These are phyloP conservation scores for Astrephomene gubernaculifera DNA, from an alignment of 139 green algal species.

Conservation along the genomic window DNA sequence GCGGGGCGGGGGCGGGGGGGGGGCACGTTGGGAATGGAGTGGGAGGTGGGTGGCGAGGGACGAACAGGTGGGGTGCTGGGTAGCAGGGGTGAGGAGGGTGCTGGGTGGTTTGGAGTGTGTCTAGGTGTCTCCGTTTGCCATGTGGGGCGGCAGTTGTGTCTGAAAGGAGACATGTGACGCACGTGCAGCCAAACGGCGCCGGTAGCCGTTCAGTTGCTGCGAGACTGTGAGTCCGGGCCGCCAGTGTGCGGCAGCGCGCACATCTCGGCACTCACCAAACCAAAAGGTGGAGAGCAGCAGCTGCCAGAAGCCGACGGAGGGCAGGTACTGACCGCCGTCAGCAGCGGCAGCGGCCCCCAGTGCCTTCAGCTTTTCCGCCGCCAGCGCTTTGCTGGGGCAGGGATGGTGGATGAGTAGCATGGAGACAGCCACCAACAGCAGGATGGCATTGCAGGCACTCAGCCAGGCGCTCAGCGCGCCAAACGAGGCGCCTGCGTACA, in stretches of 20 bases:
- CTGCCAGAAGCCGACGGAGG: conserved; percentile 28
- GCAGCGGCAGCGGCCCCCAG: neutral
- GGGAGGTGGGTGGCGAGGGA: neutral
- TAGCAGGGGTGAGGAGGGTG: too few species aligned
- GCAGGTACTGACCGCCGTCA: neutral
- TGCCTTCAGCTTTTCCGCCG: neutral
- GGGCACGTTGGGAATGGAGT: neutral
- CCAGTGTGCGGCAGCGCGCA: neutral
- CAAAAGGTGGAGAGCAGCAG: conserved; percentile 7
- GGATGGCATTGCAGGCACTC: neutral
- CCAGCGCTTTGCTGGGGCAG: neutral
- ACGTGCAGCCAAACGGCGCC: neutral
- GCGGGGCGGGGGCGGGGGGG: neutral
- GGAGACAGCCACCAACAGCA: neutral
- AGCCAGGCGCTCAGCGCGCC: neutral
- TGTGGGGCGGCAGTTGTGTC: too few species aligned
- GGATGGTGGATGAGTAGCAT: conserved; percentile 27
- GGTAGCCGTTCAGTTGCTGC: neutral
- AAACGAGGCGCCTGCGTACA: neutral
- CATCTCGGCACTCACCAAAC: neutral
- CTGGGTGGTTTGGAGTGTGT: too few species aligned
- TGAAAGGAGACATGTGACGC: too few species aligned
- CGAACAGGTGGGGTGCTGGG: too few species aligned
- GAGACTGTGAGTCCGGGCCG: neutral
- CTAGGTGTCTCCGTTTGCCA: too few species aligned